phyloP scores from a whole-genome alignment of 2,329 filamentous ascomycete genomes.

The Ascochyta viciae-villosae region DNA sequence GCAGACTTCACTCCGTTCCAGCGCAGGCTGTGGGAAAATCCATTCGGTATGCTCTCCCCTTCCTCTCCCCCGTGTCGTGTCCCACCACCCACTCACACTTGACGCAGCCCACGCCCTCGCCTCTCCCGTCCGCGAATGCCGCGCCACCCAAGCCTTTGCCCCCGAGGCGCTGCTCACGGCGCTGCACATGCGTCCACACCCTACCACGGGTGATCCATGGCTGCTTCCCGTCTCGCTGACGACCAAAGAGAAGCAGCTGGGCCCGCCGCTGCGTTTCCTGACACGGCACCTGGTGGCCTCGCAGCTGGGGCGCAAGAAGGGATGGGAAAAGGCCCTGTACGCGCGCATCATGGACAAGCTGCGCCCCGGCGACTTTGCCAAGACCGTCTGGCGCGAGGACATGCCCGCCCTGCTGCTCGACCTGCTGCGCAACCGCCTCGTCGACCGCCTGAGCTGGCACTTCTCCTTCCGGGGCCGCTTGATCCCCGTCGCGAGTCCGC shows the following conservation, averaged over 20 bases:
- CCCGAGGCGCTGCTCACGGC: conserved; percentile 70
- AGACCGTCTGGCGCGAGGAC: conserved; percentile 56
- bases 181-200: conserved; percentile 64
- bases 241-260: conserved; percentile 29
- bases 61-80: background rate
- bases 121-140: conserved; percentile 65
- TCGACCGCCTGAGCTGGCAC: conserved; percentile 48
- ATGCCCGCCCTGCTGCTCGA: conserved; percentile 54
- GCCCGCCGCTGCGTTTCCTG: conserved; percentile 34
- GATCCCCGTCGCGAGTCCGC: conserved; percentile 29
- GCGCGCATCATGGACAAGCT: conserved; percentile 45
- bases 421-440: conserved; percentile 46
- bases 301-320: conserved; percentile 29
- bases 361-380: conserved; percentile 38
- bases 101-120: conserved; percentile 66
- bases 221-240: conserved; percentile 58
- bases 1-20: conserved; percentile 60
- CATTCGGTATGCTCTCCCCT: conserved; percentile 62
- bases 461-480: conserved; percentile 36
- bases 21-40: conserved; percentile 65
- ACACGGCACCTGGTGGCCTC: conserved; percentile 21
- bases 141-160: conserved; percentile 56
- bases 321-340: conserved; percentile 31
- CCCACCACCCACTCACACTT: conserved; percentile 10
- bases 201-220: conserved; percentile 62